Base-by-base conservation (phyloP, 441 rosid genomes). In the Pelargonium hybrid region DNA sequence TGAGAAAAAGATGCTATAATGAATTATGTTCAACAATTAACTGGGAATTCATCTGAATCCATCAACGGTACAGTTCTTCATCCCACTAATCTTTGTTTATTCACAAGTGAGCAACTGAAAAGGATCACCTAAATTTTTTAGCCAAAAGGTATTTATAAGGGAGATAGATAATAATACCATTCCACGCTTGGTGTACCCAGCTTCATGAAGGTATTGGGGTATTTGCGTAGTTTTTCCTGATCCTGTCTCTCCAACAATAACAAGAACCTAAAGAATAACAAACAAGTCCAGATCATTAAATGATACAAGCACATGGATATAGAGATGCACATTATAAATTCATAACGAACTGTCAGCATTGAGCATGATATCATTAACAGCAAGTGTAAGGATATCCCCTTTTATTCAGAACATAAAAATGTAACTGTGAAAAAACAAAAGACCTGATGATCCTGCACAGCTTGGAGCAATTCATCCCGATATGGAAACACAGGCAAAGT, bases 221-320 rank as follows among this genome's bases (percentile, higher is more conserved):
- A 94, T 87, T 76, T 92, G 99, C 13, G 99, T 94, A 52, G 99
- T 94, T 87, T 94, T 94, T 71, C 99, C 99, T 25, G 98, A 94
- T 75, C 98, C 97, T 70, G 99, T 92, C 80, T 95, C 99, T 77
- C 99, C 99, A 21, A 95, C 98, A 68, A 95, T 95, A 67, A 95
- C 89, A 83, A 95, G 90, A 80, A 95, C 92, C 98, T 93, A 67
- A 65, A 75, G 18, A n/a, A 69, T 21, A 5, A 75, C 15, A 68
- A 4, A 78, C 15, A 68, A 72, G 37, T 47, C 47, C 69, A 56
- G 26, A 59, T 67, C 31, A 68, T 25, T 59, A 59, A 6, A 59
- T 59, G 25, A 17, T 59, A 21, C 65, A 59, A 21, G 65, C 65
- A 23, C 10, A 23, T 14, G 48, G 10, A 2, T 10, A 10, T 10